Conservation (phyloP, 768 basidiomycete genomes). For the Boletales sp. region DNA sequence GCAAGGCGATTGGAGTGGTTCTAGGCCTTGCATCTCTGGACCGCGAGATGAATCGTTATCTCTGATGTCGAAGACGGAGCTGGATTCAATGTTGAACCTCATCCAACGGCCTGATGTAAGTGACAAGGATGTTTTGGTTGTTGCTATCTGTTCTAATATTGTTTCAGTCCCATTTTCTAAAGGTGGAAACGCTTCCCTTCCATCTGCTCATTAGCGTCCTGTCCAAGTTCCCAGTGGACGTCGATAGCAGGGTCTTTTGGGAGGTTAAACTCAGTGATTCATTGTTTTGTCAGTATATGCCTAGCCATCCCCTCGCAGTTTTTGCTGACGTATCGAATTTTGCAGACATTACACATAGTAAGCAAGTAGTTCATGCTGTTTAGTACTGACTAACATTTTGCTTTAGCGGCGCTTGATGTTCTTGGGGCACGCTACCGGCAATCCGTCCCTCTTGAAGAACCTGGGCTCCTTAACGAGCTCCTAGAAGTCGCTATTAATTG, state of each 20-base stretch:
- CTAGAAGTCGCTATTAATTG: constrained; percentile 49
- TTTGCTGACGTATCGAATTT: constrained; percentile 6
- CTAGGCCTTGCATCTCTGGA: constrained; percentile 63
- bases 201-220: constrained; percentile 72
- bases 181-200: constrained; percentile 79
- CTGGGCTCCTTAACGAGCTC: constrained; percentile 43
- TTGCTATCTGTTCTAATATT: constrained; percentile 9
- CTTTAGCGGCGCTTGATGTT: constrained; percentile 50
- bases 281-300: constrained; percentile 56
- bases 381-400: constrained; percentile 21
- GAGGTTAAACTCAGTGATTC: constrained; percentile 56
- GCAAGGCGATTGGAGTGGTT: constrained; percentile 71
- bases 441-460: constrained; percentile 31
- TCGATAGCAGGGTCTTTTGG: constrained; percentile 77
- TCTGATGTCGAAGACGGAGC: constrained; percentile 62
- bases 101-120: constrained; percentile 77
- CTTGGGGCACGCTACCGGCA: constrained; percentile 49
- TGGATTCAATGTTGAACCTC: constrained; percentile 62
- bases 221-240: constrained; percentile 74
- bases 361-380: background rate
- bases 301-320: background rate
- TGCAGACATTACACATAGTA: constrained; percentile 37
- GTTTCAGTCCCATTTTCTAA: constrained; percentile 76
- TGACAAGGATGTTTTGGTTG: constrained; percentile 2
- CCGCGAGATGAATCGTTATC: constrained; percentile 57